Conservation (phyloP, 148 eudicot genomes). For the Euryodendron excelsum region DNA sequence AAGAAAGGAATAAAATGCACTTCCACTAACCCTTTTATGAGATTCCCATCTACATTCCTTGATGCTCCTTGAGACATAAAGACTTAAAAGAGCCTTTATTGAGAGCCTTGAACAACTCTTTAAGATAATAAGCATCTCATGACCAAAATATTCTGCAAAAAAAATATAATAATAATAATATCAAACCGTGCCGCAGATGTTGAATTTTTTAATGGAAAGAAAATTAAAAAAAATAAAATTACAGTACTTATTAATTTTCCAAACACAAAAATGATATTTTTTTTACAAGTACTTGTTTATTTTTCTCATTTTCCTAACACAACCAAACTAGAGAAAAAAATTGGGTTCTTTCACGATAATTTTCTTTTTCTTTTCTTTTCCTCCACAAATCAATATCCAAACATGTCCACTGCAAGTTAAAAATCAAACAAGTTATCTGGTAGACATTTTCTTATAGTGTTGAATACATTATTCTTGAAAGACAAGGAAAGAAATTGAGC, state of each 20-base stretch:
- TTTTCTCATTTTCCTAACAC: no score
- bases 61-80: background rate
- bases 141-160: background rate
- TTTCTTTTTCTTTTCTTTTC: no score
- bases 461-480: background rate
- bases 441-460: no score
- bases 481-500: no score
- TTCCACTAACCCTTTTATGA: background rate
- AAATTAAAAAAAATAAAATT: background rate
- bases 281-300: no score
- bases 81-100: background rate
- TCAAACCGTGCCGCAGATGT: background rate
- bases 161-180: background rate
- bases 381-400: no score
- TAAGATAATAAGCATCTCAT: background rate
- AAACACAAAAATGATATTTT: no score
- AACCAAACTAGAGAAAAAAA: no score
- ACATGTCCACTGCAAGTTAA: no score
- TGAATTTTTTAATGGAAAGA: no score
- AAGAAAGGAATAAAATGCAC: slow-evolving; percentile 2
- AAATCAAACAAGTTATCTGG: background rate
- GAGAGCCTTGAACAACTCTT: background rate
- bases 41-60: background rate
- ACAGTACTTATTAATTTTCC: background rate
- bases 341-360: no score